phyloP scores from a whole-genome alignment of 768 basidiomycete genomes.

The Macrolepiota dolichaula region DNA sequence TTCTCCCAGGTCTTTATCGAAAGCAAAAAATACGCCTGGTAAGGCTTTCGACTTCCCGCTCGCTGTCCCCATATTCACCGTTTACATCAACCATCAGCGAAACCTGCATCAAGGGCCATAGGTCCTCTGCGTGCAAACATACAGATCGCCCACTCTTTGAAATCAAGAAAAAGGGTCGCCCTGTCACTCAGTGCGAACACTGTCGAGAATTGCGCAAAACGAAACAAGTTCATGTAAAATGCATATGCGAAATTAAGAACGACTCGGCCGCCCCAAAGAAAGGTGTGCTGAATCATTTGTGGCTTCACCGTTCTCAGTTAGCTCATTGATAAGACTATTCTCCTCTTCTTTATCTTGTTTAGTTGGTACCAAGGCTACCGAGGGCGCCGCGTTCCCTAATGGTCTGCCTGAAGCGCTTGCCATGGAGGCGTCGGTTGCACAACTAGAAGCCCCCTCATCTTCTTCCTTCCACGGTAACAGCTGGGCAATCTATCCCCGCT shows the following conservation, averaged over 20 bases:
- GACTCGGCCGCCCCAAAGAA: conserved; percentile 51
- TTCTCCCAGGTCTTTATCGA: conserved; percentile 60
- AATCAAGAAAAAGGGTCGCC: conserved; percentile 91
- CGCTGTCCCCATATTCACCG: conserved; percentile 7
- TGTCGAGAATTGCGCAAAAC: conserved; percentile 85
- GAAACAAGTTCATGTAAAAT: conserved; percentile 84
- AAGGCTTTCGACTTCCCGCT: conserved; percentile 23
- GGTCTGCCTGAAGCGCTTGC: conserved; percentile 58
- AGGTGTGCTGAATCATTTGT: conserved; percentile 42
- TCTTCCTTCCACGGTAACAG: conserved; percentile 62
- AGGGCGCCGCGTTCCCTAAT: conserved; percentile 76
- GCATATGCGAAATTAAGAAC: conserved; percentile 78
- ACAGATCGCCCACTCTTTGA: conserved; percentile 86
- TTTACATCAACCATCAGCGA: conserved; percentile 46
- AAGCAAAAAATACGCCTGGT: conserved; percentile 81
- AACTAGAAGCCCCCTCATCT: conserved; percentile 47
- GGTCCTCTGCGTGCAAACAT: conserved; percentile 86
- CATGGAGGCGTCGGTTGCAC: conserved; percentile 61
- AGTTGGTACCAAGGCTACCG: conserved; percentile 53
- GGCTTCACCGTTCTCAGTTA: conserved; percentile 17
- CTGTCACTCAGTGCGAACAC: conserved; percentile 86
- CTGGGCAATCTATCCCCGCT: conserved; percentile 33
- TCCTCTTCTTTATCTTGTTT: conserved; percentile 18
- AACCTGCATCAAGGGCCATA: conserved; percentile 93
- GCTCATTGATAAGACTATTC: conserved; percentile 46